A percentile compares a stretch with the other conserved stretches of the same genome.
Conservation (phyloP, 768 basidiomycete species). For the Trametes sanguinea region DNA sequence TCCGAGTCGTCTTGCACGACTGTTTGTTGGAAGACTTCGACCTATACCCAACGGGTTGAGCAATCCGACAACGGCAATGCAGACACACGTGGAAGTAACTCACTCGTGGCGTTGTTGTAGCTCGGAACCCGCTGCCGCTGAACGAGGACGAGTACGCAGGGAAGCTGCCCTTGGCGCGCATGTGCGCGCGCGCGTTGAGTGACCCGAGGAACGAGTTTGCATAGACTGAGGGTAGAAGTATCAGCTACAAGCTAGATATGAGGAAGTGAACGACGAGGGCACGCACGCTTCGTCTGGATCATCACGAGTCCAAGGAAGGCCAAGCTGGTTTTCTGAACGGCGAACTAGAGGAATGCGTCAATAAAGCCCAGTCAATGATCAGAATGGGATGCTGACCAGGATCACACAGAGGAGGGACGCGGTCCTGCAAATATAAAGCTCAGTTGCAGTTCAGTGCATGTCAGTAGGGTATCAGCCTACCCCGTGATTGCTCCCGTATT, state of each 20-base stretch:
- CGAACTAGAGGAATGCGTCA: neutral
- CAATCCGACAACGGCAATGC: no score
- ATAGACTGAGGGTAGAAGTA: neutral
- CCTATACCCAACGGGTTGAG: neutral
- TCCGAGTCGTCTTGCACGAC: neutral
- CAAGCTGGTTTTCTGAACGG: slow-evolving; percentile 15
- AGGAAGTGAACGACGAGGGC: neutral
- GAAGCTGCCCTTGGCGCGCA: slow-evolving; percentile 5
- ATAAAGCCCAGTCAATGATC: neutral
- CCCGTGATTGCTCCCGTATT: slow-evolving; percentile 21
- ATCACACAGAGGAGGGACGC: slow-evolving; percentile 18
- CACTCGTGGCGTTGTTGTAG: neutral
- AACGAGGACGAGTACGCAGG: neutral
- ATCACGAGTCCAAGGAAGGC: slow-evolving; percentile 21
- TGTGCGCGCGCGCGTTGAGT: slow-evolving; percentile 20
- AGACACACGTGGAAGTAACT: neutral
- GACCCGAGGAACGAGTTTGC: slow-evolving; percentile 20
- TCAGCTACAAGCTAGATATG: neutral
- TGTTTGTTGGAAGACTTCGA: slow-evolving; percentile 6
- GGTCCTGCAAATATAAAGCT: neutral
- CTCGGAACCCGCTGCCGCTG: neutral
- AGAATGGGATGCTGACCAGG: neutral
- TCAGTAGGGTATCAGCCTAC: neutral
- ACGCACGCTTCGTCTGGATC: slow-evolving; percentile 21
- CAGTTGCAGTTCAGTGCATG: neutral